Evolutionary conservation across 202 grass and related monocot genomes (phyloP).

Genomic region (Sporobolus alterniflorus): DNA sequence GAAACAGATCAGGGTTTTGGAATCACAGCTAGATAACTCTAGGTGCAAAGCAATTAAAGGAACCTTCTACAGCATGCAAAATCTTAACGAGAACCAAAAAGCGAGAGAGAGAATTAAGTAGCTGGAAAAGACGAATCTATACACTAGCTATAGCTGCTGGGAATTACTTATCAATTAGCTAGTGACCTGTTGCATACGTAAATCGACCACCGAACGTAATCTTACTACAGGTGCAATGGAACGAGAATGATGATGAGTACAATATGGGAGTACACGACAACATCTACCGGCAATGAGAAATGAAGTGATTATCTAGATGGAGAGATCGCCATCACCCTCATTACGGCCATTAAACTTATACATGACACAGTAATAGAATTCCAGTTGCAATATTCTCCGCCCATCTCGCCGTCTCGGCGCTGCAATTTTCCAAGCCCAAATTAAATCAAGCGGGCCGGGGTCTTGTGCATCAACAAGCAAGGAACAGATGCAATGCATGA

Average conservation of each 20-base stretch:
- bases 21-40: constrained; percentile 31
- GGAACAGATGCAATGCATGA: neutral
- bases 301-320: neutral
- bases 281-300: neutral
- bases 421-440: neutral
- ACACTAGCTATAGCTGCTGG: constrained; percentile 6
- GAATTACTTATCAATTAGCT: neutral
- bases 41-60: neutral
- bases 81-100: constrained; percentile 40
- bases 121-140: constrained; percentile 26
- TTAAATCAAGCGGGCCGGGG: neutral
- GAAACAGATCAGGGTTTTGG: constrained; percentile 22
- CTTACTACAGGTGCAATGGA: neutral
- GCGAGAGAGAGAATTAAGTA: neutral
- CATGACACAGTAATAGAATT: neutral
- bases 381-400: constrained; percentile 1
- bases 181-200: neutral
- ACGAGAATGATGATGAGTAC: neutral
- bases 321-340: constrained; percentile 12
- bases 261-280: neutral
- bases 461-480: neutral
- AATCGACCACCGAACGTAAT: neutral
- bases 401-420: constrained; percentile 23
- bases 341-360: neutral
- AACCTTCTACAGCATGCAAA: constrained; percentile 10